Evolutionary conservation across 2,329 filamentous ascomycete genomes (phyloP).

Genomic region (Aschersonia sp.): DNA sequence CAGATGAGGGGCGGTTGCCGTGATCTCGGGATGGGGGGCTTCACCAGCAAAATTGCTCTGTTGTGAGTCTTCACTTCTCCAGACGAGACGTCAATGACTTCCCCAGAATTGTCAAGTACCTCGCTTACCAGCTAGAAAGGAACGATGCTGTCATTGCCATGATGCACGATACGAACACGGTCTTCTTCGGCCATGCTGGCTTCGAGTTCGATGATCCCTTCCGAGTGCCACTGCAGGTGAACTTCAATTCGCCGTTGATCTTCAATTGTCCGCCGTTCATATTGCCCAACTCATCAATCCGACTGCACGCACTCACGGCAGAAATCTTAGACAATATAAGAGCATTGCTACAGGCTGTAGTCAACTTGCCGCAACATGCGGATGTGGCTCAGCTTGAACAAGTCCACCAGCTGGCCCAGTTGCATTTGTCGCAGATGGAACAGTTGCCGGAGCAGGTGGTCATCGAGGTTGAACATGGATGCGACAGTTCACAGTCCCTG

Average conservation of each 20-base stretch:
- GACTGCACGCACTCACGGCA: slow-evolving; percentile 30
- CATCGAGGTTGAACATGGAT: slow-evolving; percentile 1
- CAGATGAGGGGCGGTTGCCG: slow-evolving; percentile 29
- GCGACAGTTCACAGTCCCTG: neutral
- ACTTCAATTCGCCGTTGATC: slow-evolving; percentile 33
- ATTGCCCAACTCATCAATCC: slow-evolving; percentile 23
- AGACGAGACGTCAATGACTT: no score
- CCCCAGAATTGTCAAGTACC: neutral
- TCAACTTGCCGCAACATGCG: slow-evolving; percentile 21
- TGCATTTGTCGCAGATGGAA: slow-evolving; percentile 24
- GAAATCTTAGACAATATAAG: slow-evolving; percentile 37
- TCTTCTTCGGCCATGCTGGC: slow-evolving; percentile 22
- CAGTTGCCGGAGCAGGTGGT: slow-evolving; percentile 15
- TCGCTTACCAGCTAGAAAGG: slow-evolving; percentile 14
- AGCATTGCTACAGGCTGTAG: slow-evolving; percentile 27
- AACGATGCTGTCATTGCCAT: slow-evolving; percentile 32
- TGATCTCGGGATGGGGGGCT: slow-evolving; percentile 29
- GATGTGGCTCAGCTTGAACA: slow-evolving; percentile 21
- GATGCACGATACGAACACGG: slow-evolving; percentile 28
- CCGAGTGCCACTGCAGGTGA: slow-evolving; percentile 24
- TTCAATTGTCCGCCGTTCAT: slow-evolving; percentile 26
- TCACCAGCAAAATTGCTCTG: slow-evolving; percentile 32
- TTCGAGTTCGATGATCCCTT: slow-evolving; percentile 26
- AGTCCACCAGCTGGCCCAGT: slow-evolving; percentile 22
- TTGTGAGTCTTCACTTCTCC: slow-evolving; percentile 20